Base-by-base conservation (phyloP, 148 eudicot genomes). In the Nepenthes mirabilis region DNA sequence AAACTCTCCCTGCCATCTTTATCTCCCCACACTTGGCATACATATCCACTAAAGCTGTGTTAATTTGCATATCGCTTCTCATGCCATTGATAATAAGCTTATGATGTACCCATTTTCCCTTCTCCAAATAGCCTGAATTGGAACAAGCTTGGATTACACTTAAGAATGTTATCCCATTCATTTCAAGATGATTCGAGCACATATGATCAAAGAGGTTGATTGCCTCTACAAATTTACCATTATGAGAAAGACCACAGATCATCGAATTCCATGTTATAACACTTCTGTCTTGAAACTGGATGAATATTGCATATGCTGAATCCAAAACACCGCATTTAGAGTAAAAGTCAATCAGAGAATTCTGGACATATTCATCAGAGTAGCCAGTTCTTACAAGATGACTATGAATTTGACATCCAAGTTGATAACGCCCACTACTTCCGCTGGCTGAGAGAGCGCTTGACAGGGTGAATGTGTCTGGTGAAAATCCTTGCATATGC, bases 21-120 rank as follows among this genome's bases (percentile, higher is more conserved):
- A 83, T 75, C 64, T 83, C 79, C 55, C 88, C 88, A 66, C 84
- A 80, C 61, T 81, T 78, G 9, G 81, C 80, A 64, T 80, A 83
- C 80, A 83, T 74, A 54, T 80, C 80, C 5, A 62, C 58, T 60
- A 83, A 60, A 68, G 85, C 80, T 36, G 88, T 80, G 63, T 80
- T 73, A 11, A 80, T 68, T 45, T 70, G 73, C 43, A 62, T 64
- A 69, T 80, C 86, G 14, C 65, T 71, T 36, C 12, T 36, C 1
- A 80, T 13, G 34, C 79, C 80, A 61, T 32, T 12, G 45, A 65
- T 59, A 36, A 77, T 73, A 52, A 77, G 61, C 70, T 80, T 83
- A 62, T 78, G 80, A 48, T 80, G 88, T 36, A 83, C 61, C 84
- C 80, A 75, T 65, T 75, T 80, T 57, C 80, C 88, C 73, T 73